These are phyloP conservation scores for Zygnema cylindricum DNA, from an alignment of 139 green algal species.

Conservation along the genomic window DNA sequence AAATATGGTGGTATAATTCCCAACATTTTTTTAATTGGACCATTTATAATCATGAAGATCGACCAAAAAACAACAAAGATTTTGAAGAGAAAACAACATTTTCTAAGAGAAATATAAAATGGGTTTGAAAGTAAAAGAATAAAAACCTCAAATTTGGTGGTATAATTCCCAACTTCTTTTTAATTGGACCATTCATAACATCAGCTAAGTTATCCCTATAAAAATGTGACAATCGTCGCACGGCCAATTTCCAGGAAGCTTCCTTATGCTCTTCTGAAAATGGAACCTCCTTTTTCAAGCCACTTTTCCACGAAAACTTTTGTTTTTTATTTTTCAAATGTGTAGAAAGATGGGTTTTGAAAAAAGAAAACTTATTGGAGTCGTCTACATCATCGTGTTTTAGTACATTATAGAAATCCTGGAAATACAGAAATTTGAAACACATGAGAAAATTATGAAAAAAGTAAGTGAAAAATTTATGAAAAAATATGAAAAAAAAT, in stretches of 20 bases:
- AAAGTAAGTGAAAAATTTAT: not conserved
- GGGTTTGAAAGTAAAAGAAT: too few relatives aligned
- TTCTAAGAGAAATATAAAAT: too few relatives aligned
- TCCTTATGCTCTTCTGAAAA: not conserved
- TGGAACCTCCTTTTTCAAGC: not conserved
- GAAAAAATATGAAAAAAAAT: not conserved
- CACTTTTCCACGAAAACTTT: not conserved
- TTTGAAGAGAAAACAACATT: too few relatives aligned
- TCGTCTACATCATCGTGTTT: conserved; percentile 1
- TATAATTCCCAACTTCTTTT: conserved; percentile 38
- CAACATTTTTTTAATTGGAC: too few relatives aligned
- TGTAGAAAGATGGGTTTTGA: not conserved
- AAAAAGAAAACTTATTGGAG: too few relatives aligned
- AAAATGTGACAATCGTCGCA: not conserved
- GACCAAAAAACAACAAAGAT: too few relatives aligned
- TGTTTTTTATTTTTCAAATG: not conserved
- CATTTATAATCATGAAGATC: too few relatives aligned
- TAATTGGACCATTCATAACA: conserved; percentile 36
- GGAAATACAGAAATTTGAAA: not conserved
- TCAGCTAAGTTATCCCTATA: not conserved
- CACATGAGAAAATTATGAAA: not conserved
- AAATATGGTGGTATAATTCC: too few relatives aligned
- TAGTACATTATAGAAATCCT: conserved; percentile 32
- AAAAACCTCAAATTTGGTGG: conserved; percentile 24
- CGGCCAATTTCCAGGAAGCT: not conserved